These are phyloP conservation scores for Jackrogersella minutella DNA, from an alignment of 495 filamentous ascomycete species.

Conservation along the genomic window DNA sequence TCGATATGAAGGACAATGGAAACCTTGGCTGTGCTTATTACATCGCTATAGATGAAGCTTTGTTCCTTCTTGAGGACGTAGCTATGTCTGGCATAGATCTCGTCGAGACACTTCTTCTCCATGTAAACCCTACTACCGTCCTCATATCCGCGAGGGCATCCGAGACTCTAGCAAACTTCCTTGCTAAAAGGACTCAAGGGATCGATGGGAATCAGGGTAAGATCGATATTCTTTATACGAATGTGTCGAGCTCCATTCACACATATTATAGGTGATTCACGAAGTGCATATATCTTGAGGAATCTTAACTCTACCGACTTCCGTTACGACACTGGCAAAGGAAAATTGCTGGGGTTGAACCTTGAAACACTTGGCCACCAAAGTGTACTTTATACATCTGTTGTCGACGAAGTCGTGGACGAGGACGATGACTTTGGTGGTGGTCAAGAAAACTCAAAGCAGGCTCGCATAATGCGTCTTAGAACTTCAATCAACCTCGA, in stretches of 20 bases:
- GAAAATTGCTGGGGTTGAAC: conserved; percentile 67
- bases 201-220: conserved; percentile 49
- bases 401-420: conserved; percentile 54
- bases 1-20: conserved; percentile 75
- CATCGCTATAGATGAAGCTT: conserved; percentile 71
- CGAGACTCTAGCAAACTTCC: conserved; percentile 59
- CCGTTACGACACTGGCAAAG: conserved; percentile 71
- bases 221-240: neutral
- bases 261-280: conserved; percentile 40
- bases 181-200: conserved; percentile 53
- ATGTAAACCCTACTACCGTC: conserved; percentile 81
- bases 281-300: conserved; percentile 73
- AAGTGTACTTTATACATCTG: conserved; percentile 64
- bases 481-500: conserved; percentile 80
- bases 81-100: conserved; percentile 72
- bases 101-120: conserved; percentile 77
- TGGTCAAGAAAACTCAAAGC: conserved; percentile 47
- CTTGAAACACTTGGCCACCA: conserved; percentile 58
- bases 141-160: conserved; percentile 76
- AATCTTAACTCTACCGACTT: conserved; percentile 81
- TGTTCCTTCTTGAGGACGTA: conserved; percentile 86
- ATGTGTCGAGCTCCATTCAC: conserved; percentile 17
- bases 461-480: conserved; percentile 75
- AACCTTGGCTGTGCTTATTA: conserved; percentile 87
- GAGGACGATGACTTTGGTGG: conserved; percentile 55